Base-by-base conservation (phyloP, 192 early-diverging fungal genomes). In the Entophlyctis helioformis region DNA sequence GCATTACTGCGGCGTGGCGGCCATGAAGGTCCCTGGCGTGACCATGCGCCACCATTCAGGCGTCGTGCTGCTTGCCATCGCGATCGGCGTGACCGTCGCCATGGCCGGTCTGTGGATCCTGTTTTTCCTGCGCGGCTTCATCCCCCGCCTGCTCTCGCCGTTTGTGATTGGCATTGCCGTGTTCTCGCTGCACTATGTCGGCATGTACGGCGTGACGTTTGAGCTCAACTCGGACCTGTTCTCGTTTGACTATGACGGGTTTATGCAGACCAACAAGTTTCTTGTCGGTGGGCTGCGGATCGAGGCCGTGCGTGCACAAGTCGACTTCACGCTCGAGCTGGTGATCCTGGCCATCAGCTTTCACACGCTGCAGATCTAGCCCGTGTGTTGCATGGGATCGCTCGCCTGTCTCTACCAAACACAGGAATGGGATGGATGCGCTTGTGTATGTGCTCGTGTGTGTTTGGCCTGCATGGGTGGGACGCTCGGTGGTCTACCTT, bases 101-200 rank as follows among this genome's bases (percentile, higher is more conserved):
- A 50, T 37, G 8, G 48, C 39, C 12, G 48, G 34, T 5, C 24
- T 50, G 16, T 50, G 38, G 37, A 50, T 50, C 31, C 38, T 50
- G 3, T 50, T 50, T 23, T 50, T 50, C 22, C 36, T 50, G n/a
- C 48, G 48, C 31, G 19, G 32, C 13, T 23, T 10, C 24, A 23
- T 23, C 16, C 23, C 23, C n/a, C 26, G 37, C 16, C 41, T 50
- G n/a, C n/a, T 36, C 21, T 3, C 48, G 24, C 23, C 48, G 10
- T 26, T 50, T 39, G 48, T 50, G 8, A 50, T 50, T 35, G 48
- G 21, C 23, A 9, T 50, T 24, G 48, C 48, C 13, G 48, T 50
- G 16, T 50, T 34, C 31, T 9, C 16, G 12, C 36, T 50, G 48
- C 48, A 50, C 39, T 50, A 50, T 29, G 28, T 26, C 2, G 48